phyloP scores from a whole-genome alignment of 1,284 basidiomycete species.

The Puccinia polysora region DNA sequence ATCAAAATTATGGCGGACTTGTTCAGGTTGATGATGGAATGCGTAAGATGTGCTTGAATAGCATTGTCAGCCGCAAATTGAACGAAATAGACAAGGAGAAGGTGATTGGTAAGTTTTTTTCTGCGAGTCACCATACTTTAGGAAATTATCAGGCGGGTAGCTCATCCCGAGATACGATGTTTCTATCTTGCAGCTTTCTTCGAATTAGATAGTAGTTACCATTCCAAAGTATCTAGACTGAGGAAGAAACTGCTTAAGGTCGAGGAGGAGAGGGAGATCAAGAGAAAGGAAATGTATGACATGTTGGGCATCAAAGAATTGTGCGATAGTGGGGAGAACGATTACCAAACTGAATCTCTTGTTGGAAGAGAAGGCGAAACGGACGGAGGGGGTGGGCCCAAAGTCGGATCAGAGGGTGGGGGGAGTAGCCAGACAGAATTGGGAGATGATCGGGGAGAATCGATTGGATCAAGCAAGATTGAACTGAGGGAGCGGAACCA shows the following conservation, averaged over 20 bases:
- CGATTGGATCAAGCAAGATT: neutral
- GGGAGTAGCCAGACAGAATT: no score
- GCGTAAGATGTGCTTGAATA: neutral
- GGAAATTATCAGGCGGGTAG: neutral
- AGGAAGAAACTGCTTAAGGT: slow-evolving; percentile 8
- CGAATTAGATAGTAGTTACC: slow-evolving; percentile 31
- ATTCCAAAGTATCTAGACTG: neutral
- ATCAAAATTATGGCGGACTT: neutral
- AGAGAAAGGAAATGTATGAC: slow-evolving; percentile 19
- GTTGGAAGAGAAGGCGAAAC: neutral
- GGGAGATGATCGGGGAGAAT: neutral
- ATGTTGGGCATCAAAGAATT: slow-evolving; percentile 4
- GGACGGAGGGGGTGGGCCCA: neutral
- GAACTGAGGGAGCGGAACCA: neutral
- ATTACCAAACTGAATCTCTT: neutral
- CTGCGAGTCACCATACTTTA: neutral
- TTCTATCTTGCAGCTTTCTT: slow-evolving; percentile 8
- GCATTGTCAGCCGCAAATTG: neutral
- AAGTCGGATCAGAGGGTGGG: no score
- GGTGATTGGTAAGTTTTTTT: slow-evolving; percentile 6
- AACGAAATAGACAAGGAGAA: slow-evolving; percentile 10
- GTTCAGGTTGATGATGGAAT: neutral
- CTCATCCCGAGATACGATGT: neutral
- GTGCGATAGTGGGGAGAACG: neutral
- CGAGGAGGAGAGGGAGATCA: slow-evolving; percentile 33